Base-by-base conservation (phyloP, 73 alveolate species). In the Stentor roeselii region DNA sequence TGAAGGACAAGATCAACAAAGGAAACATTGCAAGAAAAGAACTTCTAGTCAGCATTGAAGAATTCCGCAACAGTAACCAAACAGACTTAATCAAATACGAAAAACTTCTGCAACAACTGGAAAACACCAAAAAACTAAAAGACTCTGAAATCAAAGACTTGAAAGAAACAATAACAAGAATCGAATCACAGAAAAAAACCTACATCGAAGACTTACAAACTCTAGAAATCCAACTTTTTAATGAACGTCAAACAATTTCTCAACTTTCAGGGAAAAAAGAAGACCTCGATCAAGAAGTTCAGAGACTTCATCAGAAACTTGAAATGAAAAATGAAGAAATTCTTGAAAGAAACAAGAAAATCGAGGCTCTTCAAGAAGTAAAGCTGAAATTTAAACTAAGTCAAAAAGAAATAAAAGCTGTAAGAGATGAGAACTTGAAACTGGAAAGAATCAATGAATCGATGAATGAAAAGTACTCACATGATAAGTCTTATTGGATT, bases 41-140 rank as follows among this genome's bases (percentile, higher is more conserved):
- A 21, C 41, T 67, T 15, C 80, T 67, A 30, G 41, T 32, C 34
- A 67, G 80, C 42, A 32, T 67, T 21, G 80, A 67, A 40, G 80
- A 67, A 67, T 67, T 30, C 27, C 21, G 80, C 21, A 67, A 67
- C 21, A 67, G 34, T 21, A 21, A 67, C 2, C 80, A 67, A 30
- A 67, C 21, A n/a, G 80, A 67, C 27, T 30, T 32, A 1, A 27
- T 67, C 50, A 67, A 32, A 67, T 67, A 67, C 34, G 80, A 67
- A 67, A 67, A 67, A 67, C 37, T 67, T 27, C 15, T 67, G 1
- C 37, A 30, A 67, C 2, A 21, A 67, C 11, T 30, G 42, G 0
- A 21, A 2, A 15, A n/a, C 27, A 40, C 21, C 34, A 21, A 21
- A 67, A 67, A 67, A 40, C 3, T 67, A 1, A 67, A 67, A 67